Percentiles rank a stretch among this genome's conserved stretches.
Evolutionary conservation across 2,329 filamentous ascomycete species (phyloP).

Genomic region (Arthrobotrys conoides): DNA sequence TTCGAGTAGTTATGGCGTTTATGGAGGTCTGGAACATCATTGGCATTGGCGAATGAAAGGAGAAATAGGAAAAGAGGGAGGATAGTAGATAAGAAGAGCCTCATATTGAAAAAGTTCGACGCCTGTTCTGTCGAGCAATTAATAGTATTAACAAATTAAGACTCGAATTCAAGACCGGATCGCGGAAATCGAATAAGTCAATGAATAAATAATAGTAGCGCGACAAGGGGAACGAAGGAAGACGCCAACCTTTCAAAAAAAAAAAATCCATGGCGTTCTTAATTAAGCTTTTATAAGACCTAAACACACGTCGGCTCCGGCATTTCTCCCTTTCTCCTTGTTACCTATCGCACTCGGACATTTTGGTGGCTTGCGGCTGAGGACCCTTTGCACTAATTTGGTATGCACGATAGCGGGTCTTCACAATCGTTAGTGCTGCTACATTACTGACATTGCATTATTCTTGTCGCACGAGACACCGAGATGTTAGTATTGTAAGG

Average conservation of each 20-base stretch:
- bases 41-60: background rate
- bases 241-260: background rate
- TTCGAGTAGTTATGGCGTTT: conserved; percentile 25
- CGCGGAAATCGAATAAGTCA: no score
- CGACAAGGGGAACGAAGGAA: background rate
- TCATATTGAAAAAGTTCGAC: conserved; percentile 37
- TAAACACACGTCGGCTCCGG: conserved; percentile 1
- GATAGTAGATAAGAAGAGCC: conserved; percentile 2
- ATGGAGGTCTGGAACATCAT: background rate
- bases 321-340: background rate
- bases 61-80: background rate
- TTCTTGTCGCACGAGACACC: background rate
- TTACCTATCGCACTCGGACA: conserved; percentile 7
- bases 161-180: no score
- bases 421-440: background rate
- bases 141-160: no score
- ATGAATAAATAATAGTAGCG: background rate
- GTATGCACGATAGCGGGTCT: conserved; percentile 25
- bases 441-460: background rate
- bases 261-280: background rate
- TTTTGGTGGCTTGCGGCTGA: conserved; percentile 30
- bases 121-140: background rate
- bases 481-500: background rate
- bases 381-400: background rate
- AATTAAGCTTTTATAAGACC: conserved; percentile 22